A percentile compares a stretch with the other conserved stretches of the same genome.
phyloP scores from a whole-genome alignment of 768 basidiomycete species.

The Russula emetica region DNA sequence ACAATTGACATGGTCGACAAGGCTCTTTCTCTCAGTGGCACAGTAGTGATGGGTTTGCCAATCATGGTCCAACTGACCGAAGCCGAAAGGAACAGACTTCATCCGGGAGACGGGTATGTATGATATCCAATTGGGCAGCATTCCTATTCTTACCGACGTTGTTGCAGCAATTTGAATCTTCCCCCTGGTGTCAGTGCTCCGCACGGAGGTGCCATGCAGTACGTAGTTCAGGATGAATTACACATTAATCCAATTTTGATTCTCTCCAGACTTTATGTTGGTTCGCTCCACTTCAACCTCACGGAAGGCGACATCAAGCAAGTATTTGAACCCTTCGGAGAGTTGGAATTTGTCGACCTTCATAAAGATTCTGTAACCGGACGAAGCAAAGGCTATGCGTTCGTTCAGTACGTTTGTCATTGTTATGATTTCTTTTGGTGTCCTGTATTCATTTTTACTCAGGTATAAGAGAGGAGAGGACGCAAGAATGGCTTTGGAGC shows the following conservation, averaged over 20 bases:
- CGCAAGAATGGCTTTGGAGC: constrained; percentile 93
- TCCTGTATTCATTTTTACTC: background rate
- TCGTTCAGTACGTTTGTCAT: constrained; percentile 72
- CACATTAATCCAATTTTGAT: constrained; percentile 23
- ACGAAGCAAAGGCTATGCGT: constrained; percentile 95
- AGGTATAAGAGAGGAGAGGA: constrained; percentile 91
- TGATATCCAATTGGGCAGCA: background rate
- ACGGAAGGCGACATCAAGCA: constrained; percentile 96
- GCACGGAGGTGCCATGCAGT: constrained; percentile 73
- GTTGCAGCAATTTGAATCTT: constrained; percentile 65
- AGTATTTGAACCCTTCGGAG: constrained; percentile 98
- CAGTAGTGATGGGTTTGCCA: constrained; percentile 96
- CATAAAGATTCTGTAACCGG: constrained; percentile 94
- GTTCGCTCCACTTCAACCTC: constrained; percentile 94
- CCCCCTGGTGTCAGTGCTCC: constrained; percentile 81
- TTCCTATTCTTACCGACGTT: constrained; percentile 20
- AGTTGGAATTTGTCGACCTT: constrained; percentile 96
- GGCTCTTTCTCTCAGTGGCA: constrained; percentile 85
- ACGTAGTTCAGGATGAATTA: constrained; percentile 37
- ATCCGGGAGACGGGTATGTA: constrained; percentile 81
- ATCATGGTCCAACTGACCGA: constrained; percentile 97
- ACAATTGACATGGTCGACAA: constrained; percentile 87
- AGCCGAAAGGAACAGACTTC: constrained; percentile 87
- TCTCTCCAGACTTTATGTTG: constrained; percentile 79
- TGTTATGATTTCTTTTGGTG: background rate